Evolutionary conservation across 306 rosid genomes (phyloP), one percentile per base, ranked within the genome.

Genomic region (Sicyos baderoa): DNA sequence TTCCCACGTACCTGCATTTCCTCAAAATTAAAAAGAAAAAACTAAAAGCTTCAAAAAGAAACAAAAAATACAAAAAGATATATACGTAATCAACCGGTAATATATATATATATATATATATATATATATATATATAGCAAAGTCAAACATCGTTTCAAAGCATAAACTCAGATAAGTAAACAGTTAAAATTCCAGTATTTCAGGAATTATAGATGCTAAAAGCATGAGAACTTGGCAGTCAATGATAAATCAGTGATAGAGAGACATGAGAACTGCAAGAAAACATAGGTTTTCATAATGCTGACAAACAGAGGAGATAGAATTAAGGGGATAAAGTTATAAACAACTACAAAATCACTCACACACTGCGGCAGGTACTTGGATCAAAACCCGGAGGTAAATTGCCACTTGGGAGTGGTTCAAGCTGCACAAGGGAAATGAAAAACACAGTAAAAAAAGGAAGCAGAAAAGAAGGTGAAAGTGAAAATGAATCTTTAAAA

Each of bases 311-410:
- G 29, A 40, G 45, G 45, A 53, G 57, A 74, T 72, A 16, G 58
- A 44, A 14, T 59, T 54, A 44, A 74, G 19, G 58, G 32, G 27
- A 40, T 9, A 73, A n/a, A n/a, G n/a, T n/a, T n/a, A n/a, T n/a
- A n/a, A 81, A 62, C 51, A 77, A 75, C 90, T 72, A 76, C 80
- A 68, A 89, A 89, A 78, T 80, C 87, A 92, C 98, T 93, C 91
- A 93, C 98, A 93, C 98, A 86, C 98, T 89, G 91, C 98, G 98
- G 95, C 98, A 93, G 79, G 96, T 86, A 77, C 98, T 93, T 78
- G 98, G 98, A 89, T 93, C 98, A 86, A 92, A 93, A 83, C 98
- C 98, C 65, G 97, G 98, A 77, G 98, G 98, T 82, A 93, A 86
- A 85, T 93, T 93, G 82, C 98, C 98, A 86, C 98, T 93, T 82